phyloP scores from a whole-genome alignment of 345 rosid genomes.

The Mangifera indica region DNA sequence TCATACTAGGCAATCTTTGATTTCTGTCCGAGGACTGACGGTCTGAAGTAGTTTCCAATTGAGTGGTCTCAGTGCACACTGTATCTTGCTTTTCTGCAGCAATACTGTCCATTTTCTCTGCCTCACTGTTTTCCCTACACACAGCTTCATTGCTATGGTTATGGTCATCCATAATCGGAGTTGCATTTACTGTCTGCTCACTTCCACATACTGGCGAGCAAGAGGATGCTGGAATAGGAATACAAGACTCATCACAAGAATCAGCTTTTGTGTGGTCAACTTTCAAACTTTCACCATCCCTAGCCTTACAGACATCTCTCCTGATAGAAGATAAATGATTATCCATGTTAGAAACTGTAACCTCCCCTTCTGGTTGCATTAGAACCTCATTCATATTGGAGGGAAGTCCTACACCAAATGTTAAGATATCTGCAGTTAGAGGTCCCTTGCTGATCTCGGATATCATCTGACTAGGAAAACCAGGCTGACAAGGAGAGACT shows the following conservation, averaged over 20 bases:
- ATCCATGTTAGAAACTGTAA: constrained; percentile 25
- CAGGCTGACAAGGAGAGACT: constrained; percentile 30
- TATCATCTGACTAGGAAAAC: constrained; percentile 28
- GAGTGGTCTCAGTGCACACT: constrained; percentile 25
- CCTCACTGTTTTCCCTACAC: constrained; percentile 30
- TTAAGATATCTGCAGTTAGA: constrained; percentile 26
- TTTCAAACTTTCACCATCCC: constrained; percentile 24
- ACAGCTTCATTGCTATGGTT: constrained; percentile 27
- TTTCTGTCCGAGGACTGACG: constrained; percentile 22
- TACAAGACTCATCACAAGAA: constrained; percentile 27
- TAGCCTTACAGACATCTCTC: constrained; percentile 26
- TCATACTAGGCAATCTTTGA: constrained; percentile 25
- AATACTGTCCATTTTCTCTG: constrained; percentile 23
- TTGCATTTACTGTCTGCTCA: constrained; percentile 32
- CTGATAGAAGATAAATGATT: constrained; percentile 21
- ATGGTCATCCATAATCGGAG: constrained; percentile 23
- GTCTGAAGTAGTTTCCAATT: constrained; percentile 28
- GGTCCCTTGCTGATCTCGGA: constrained; percentile 24
- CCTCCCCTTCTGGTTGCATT: constrained; percentile 24
- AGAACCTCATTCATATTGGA: constrained; percentile 23
- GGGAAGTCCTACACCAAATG: constrained; percentile 27
- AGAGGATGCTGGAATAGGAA: constrained; percentile 24
- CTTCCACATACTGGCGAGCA: constrained; percentile 21
- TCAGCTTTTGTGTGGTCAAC: constrained; percentile 21
- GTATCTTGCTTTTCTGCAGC: constrained; percentile 31